phyloP scores from a whole-genome alignment of 306 rosid species.

The Cucumis melo region DNA sequence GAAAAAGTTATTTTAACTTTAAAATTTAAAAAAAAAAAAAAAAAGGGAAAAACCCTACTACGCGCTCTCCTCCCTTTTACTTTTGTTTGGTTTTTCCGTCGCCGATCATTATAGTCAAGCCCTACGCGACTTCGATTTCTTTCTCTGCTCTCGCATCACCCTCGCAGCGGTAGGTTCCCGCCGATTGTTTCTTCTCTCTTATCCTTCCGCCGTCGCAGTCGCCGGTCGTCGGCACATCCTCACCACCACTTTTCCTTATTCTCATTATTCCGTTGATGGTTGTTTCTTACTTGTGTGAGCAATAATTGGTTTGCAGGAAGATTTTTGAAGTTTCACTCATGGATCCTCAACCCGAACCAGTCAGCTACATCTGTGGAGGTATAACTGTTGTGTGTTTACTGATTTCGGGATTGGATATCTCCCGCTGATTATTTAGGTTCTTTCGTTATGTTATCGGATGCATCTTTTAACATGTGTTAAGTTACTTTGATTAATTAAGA shows the following conservation, averaged over 20 bases:
- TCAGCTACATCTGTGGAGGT: slow-evolving; percentile 63
- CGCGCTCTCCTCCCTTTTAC: neutral
- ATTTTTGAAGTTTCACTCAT: neutral
- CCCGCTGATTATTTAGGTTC: neutral
- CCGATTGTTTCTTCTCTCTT: no score
- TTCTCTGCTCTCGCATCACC: neutral
- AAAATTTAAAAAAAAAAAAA: no score
- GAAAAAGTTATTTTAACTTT: no score
- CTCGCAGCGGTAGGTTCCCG: neutral
- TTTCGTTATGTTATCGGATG: neutral
- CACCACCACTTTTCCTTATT: neutral
- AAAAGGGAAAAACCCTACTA: no score
- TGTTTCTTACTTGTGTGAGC: neutral
- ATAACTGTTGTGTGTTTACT: neutral
- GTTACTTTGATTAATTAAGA: neutral
- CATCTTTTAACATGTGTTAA: neutral
- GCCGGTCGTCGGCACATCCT: neutral
- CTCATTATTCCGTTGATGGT: neutral
- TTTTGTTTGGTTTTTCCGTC: neutral
- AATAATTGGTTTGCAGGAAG: neutral
- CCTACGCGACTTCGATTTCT: no score
- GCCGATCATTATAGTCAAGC: neutral
- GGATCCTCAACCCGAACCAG: slow-evolving; percentile 72
- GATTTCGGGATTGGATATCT: neutral
- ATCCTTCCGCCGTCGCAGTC: no score